A percentile compares a stretch with the other conserved stretches of the same genome.
phyloP scores from a whole-genome alignment of 2,329 filamentous ascomycete species.

The Xylaria polymorpha region DNA sequence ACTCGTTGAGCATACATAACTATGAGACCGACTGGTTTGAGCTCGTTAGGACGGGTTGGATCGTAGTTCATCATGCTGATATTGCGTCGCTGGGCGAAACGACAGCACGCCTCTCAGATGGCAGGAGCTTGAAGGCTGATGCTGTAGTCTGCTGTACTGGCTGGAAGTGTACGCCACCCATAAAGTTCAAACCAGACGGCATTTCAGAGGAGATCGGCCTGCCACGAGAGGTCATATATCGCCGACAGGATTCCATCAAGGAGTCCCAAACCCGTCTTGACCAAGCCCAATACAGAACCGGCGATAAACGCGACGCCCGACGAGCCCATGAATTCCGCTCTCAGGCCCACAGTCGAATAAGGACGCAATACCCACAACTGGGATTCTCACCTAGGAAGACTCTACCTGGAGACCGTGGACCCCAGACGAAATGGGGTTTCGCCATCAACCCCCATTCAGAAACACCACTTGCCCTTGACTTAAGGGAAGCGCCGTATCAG shows the following conservation, averaged over 20 bases:
- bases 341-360: constrained; percentile 6
- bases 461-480: not conserved
- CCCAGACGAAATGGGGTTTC: not conserved
- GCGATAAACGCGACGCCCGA: not conserved
- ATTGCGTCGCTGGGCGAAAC: constrained; percentile 11
- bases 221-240: not conserved
- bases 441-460: not conserved
- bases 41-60: constrained; percentile 19
- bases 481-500: constrained; percentile 7
- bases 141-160: constrained; percentile 32
- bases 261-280: not conserved
- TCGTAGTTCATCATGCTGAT: constrained; percentile 30
- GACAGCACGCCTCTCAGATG: constrained; percentile 21
- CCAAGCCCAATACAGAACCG: no score
- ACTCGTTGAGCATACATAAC: constrained; percentile 35
- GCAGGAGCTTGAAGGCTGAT: constrained; percentile 20
- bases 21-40: constrained; percentile 36
- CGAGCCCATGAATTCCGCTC: constrained; percentile 1
- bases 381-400: constrained; percentile 20
- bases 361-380: not conserved
- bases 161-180: constrained; percentile 27
- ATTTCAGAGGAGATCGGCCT: constrained; percentile 24
- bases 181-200: constrained; percentile 26
- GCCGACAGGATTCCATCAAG: not conserved
- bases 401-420: constrained; percentile 3